Evolutionary conservation across 179 eudicot species (phyloP), one percentile per base, ranked within the genome.

Genomic region (Drosera spatulata): DNA sequence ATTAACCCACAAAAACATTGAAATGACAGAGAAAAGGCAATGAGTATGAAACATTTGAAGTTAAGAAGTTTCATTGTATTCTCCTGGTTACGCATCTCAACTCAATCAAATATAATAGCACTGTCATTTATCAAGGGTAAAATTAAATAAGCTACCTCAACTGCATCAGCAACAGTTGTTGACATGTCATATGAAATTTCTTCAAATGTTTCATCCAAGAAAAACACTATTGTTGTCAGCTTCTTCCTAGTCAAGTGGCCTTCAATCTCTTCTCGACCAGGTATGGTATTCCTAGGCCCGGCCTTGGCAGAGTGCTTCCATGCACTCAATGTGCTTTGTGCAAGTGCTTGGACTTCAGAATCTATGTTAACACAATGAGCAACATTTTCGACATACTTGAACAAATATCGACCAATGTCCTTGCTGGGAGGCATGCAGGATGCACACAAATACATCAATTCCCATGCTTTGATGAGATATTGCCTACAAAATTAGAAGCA

Each of bases 361-460:
- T 90, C 96, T 64, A 69, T 57, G 72, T 63, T 69, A 42, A 60
- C 77, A 71, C 82, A 73, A 64, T 83, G 81, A 64, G 96, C 96
- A 47, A 94, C 96, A 70, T 80, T 80, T 61, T 94, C 96, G 50
- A 94, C 77, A 69, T 90, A 94, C 70, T 94, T 97, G 22, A 96
- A 86, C 62, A 94, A 72, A 72, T 90, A 94, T 63, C 86, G 96
- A 50, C 96, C 88, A 71, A 94, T 82, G 57, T 94, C 99, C 80
- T 94, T 90, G 83, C 85, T 85, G 61, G 99, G 99, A 44, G 99
- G 97, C 99, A 94, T 90, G 68, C 96, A 90, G 51, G 96, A 94
- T 67, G 99, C 97, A 83, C 91, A 90, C 57, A 94, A 75, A 64
- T 90, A 82, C 95, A 94, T 85, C 38, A 94, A 80, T 75, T 94